These are phyloP conservation scores for Sclerotinia minor DNA, from an alignment of 2,329 filamentous ascomycete genomes.

Conservation along the genomic window DNA sequence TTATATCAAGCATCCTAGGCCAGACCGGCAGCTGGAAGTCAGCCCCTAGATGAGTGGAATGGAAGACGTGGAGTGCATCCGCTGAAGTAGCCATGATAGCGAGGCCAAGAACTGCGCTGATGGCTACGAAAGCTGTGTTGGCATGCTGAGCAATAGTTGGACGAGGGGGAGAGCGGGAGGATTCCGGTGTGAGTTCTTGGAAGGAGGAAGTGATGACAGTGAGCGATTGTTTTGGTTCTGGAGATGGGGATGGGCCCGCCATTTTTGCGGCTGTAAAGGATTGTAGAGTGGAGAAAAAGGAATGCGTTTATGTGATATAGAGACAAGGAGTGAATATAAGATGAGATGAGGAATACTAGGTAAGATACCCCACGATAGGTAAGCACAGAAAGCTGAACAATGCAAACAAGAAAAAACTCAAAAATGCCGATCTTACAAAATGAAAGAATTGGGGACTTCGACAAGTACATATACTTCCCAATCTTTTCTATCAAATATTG, in stretches of 20 bases:
- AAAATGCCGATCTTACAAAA: neutral
- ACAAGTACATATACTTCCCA: slow-evolving; percentile 19
- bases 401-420: neutral
- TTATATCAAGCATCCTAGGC: slow-evolving; percentile 57
- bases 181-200: slow-evolving; percentile 12
- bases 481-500: neutral
- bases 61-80: slow-evolving; percentile 56
- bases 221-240: slow-evolving; percentile 13
- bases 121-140: slow-evolving; percentile 50
- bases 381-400: slow-evolving; percentile 19
- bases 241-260: slow-evolving; percentile 16
- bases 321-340: neutral
- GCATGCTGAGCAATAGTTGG: slow-evolving; percentile 37
- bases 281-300: neutral
- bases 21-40: slow-evolving; percentile 56
- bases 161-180: slow-evolving; percentile 42
- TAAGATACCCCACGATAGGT: neutral
- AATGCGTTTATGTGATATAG: neutral
- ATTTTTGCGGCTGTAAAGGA: slow-evolving; percentile 5
- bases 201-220: slow-evolving; percentile 13
- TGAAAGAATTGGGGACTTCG: neutral
- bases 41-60: slow-evolving; percentile 51
- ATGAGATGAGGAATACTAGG: neutral
- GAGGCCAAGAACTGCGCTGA: slow-evolving; percentile 54
- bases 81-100: slow-evolving; percentile 56